These are phyloP conservation scores for Pythium aquatile DNA, from an alignment of 352 stramenopile species.

Conservation along the genomic window DNA sequence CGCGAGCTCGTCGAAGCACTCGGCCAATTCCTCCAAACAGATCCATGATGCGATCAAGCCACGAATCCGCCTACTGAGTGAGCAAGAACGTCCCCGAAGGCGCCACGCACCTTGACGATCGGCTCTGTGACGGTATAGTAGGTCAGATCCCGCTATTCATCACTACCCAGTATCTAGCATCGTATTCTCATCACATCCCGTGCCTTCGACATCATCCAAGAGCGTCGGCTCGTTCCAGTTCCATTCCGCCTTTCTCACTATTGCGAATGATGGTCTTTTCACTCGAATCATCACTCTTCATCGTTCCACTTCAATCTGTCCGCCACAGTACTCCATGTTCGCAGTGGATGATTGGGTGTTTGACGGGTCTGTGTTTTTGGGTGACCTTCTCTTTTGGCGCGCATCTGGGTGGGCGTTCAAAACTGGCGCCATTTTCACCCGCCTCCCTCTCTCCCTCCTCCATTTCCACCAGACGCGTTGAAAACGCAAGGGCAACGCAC, in stretches of 20 bases:
- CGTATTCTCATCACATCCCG: no score
- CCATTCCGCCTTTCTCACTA: no score
- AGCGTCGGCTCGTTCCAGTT: no score
- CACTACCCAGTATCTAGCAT: no score
- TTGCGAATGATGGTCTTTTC: no score
- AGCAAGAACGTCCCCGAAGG: no score
- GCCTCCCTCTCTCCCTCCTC: background rate
- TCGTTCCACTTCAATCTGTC: background rate
- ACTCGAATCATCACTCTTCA: no score
- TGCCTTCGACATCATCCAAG: no score
- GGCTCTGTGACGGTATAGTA: no score
- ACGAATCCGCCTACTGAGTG: no score
- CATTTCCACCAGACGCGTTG: background rate
- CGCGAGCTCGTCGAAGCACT: background rate
- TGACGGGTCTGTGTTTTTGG: slow-evolving; percentile 2
- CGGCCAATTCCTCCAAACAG: background rate
- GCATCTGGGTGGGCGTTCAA: slow-evolving; percentile 10
- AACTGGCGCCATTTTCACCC: slow-evolving; percentile 12
- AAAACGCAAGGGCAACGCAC: background rate
- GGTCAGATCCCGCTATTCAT: no score
- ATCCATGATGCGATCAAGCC: background rate
- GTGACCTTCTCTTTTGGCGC: slow-evolving; percentile 18
- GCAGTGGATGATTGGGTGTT: background rate
- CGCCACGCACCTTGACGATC: no score
- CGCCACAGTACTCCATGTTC: background rate